These are phyloP conservation scores for Cryptococcus sp. DNA, from an alignment of 1,284 basidiomycete genomes.

Conservation along the genomic window DNA sequence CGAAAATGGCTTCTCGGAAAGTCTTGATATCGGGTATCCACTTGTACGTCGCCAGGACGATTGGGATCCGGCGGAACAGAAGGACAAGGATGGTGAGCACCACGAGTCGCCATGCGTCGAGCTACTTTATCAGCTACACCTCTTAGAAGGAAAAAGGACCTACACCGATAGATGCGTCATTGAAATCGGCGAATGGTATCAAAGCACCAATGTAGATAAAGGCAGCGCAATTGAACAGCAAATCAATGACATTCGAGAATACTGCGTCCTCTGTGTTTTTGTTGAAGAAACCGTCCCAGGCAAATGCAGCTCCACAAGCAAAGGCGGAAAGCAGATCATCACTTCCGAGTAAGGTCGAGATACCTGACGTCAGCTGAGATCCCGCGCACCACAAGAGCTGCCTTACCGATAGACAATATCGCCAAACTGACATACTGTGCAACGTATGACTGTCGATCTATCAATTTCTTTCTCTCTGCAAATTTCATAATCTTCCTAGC, in stretches of 20 bases:
- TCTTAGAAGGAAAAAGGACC: not conserved
- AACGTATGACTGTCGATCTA: slow-evolving; percentile 92
- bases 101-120: slow-evolving; percentile 76
- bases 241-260: slow-evolving; percentile 92
- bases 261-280: slow-evolving; percentile 90
- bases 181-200: slow-evolving; percentile 83
- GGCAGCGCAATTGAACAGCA: slow-evolving; percentile 76
- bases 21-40: slow-evolving; percentile 94
- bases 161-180: slow-evolving; percentile 19
- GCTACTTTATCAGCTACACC: slow-evolving; percentile 19
- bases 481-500: slow-evolving; percentile 96
- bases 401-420: slow-evolving; percentile 67
- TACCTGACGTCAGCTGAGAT: slow-evolving; percentile 52
- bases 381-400: slow-evolving; percentile 57
- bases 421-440: slow-evolving; percentile 82
- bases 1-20: slow-evolving; percentile 71
- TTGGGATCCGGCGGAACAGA: slow-evolving; percentile 72
- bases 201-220: slow-evolving; percentile 93
- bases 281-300: slow-evolving; percentile 99
- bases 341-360: slow-evolving; percentile 79
- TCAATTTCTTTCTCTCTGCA: slow-evolving; percentile 79
- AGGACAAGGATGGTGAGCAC: slow-evolving; percentile 75
- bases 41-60: slow-evolving; percentile 72
- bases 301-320: slow-evolving; percentile 91
- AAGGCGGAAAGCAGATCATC: slow-evolving; percentile 94